phyloP scores from a whole-genome alignment of 805 yeast genomes.

The Schwanniomyces occidentalis region DNA sequence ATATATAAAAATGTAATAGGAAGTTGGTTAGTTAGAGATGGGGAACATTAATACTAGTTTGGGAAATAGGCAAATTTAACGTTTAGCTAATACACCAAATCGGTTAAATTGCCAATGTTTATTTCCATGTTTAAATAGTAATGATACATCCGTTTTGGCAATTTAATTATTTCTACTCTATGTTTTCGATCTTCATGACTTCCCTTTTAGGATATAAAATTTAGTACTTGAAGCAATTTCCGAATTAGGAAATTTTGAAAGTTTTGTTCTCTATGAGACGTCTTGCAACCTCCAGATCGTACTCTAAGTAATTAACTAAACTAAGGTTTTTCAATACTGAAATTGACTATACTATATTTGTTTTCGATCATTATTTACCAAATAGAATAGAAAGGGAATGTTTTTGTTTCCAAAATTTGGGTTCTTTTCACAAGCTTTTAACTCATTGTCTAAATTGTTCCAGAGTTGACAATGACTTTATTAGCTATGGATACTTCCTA shows the following conservation, averaged over 20 bases:
- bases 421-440: background rate
- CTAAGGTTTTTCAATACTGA: background rate
- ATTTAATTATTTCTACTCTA: constrained; percentile 3
- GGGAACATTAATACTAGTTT: constrained; percentile 6
- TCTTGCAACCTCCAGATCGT: too few relatives aligned
- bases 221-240: constrained; percentile 1
- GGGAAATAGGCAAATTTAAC: constrained; percentile 4
- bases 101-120: constrained; percentile 5
- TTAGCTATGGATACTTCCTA: constrained; percentile 1
- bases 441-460: background rate
- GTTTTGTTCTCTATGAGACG: too few relatives aligned
- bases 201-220: constrained; percentile 6
- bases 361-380: background rate
- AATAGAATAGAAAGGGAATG: constrained; percentile 1
- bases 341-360: background rate
- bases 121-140: background rate
- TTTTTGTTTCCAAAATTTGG: too few relatives aligned
- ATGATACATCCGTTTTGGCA: constrained; percentile 4
- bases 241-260: constrained; percentile 8
- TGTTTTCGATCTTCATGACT: constrained; percentile 1
- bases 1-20: constrained; percentile 5
- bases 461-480: background rate
- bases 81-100: background rate
- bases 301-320: background rate
- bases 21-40: constrained; percentile 1